phyloP scores from a whole-genome alignment of 164 flowering plant species.

The Annona cherimola region DNA sequence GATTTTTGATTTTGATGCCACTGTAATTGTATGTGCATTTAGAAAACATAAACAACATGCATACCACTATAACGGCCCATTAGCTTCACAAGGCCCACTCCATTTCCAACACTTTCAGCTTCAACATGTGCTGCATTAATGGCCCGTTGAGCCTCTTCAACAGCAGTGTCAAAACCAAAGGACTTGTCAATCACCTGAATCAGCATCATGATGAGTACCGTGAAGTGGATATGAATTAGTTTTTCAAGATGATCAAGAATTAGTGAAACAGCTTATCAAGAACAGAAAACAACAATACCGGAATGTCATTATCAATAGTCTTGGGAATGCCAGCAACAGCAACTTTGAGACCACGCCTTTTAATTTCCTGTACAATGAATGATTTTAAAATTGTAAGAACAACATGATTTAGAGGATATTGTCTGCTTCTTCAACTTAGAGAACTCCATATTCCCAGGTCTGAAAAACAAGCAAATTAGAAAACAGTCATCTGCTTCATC shows the following conservation, averaged over 20 bases:
- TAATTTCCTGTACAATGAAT: constrained; percentile 56
- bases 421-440: not conserved
- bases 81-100: constrained; percentile 88
- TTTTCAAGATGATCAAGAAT: not conserved
- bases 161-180: constrained; percentile 96
- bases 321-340: constrained; percentile 90
- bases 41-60: constrained; percentile 2
- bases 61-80: constrained; percentile 97
- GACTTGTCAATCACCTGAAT: constrained; percentile 88
- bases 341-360: constrained; percentile 81
- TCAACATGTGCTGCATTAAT: constrained; percentile 99
- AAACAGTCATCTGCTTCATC: no score
- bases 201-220: not conserved
- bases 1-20: no score
- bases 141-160: constrained; percentile 98
- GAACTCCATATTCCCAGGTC: not conserved
- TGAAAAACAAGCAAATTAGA: no score
- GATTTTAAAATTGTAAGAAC: constrained; percentile 1
- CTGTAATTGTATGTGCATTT: not conserved
- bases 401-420: not conserved
- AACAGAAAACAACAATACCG: constrained; percentile 38
- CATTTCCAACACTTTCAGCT: constrained; percentile 80
- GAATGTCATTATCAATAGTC: constrained; percentile 95
- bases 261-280: not conserved
- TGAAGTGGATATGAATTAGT: not conserved